Evolutionary conservation across 2,329 filamentous ascomycete species (phyloP), one percentile per base, ranked within the genome.

Genomic region (Fonsecaea monophora): DNA sequence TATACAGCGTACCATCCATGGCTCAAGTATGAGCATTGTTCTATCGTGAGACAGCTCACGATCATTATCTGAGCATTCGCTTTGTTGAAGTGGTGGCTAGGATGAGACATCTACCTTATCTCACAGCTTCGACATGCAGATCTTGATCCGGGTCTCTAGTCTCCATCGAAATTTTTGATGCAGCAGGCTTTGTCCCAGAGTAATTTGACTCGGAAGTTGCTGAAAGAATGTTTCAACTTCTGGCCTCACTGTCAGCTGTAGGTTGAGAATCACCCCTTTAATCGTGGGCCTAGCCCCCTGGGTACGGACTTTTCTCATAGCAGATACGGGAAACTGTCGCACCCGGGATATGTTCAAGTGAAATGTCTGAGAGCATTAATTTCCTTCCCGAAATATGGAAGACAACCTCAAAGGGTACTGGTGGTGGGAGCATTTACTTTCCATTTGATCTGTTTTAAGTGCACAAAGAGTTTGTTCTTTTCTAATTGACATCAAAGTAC

Each of bases 311-410:
- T 60, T 60, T 48, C 38, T 48, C 57, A 60, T 60, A 32, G 57
- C 21, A 60, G 57, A 60, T 60, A 48, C 48, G 57, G 57, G 57
- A 60, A 60, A 60, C 57, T 60, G 57, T 60, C 37, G 57, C 57
- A 60, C 57, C 38, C 34, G 57, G 34, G 35, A 60, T 60, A 9
- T 60, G n/a, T 48, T 42, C 57, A 42, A 48, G 57, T 60, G 38
- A 60, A 60, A 48, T 60, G 35, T 60, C 21, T 60, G 56, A 60
- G 57, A 60, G 38, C 38, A 48, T 60, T 60, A 30, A 45, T 32
- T 60, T 60, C 38, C 57, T 15, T 60, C 38, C 21, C 57, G 38
- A 60, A 60, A 45, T 48, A 60, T 60, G 57, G 38, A 60, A 60
- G 57, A 48, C 57, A 60, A 60, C 38, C 57, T 48, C 18, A 60